Percentiles rank a stretch among this genome's conserved stretches.
These are phyloP conservation scores for Gossypium anomalum DNA, from an alignment of 345 rosid genomes.

Conservation along the genomic window DNA sequence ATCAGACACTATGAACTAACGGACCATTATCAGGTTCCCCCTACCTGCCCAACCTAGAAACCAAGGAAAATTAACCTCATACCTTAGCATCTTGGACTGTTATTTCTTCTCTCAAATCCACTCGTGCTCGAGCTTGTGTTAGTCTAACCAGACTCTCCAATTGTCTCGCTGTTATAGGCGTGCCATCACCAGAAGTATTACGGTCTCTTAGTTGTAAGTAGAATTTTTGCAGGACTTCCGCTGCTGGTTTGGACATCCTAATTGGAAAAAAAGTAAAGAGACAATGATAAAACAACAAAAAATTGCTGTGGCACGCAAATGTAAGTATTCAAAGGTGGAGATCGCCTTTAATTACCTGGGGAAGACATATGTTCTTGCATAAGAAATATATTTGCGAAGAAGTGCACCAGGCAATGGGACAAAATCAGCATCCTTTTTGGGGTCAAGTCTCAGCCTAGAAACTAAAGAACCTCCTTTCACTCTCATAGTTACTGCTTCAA, in stretches of 20 bases:
- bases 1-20: slow-evolving; percentile 8
- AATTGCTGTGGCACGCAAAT: background rate
- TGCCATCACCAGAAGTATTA: slow-evolving; percentile 83
- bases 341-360: slow-evolving; percentile 62
- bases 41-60: background rate
- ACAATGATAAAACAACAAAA: background rate
- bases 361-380: slow-evolving; percentile 70
- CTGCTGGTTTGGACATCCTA: slow-evolving; percentile 90
- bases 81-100: slow-evolving; percentile 89
- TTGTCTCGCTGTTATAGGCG: slow-evolving; percentile 96
- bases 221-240: slow-evolving; percentile 79
- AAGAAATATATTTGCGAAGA: slow-evolving; percentile 87
- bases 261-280: slow-evolving; percentile 15
- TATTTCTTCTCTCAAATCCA: slow-evolving; percentile 89
- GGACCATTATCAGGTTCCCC: slow-evolving; percentile 5
- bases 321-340: background rate
- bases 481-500: slow-evolving; percentile 35
- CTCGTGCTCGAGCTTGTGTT: slow-evolving; percentile 90
- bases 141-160: slow-evolving; percentile 91
- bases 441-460: slow-evolving; percentile 76
- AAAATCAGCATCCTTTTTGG: slow-evolving; percentile 62
- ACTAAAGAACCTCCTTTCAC: slow-evolving; percentile 54
- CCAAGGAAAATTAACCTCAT: slow-evolving; percentile 8
- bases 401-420: slow-evolving; percentile 78
- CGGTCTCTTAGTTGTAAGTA: slow-evolving; percentile 84